Percentiles rank a stretch among this genome's conserved stretches.
Evolutionary conservation across 1,284 basidiomycete genomes (phyloP).

Genomic region (Thecaphora thlaspeos): DNA sequence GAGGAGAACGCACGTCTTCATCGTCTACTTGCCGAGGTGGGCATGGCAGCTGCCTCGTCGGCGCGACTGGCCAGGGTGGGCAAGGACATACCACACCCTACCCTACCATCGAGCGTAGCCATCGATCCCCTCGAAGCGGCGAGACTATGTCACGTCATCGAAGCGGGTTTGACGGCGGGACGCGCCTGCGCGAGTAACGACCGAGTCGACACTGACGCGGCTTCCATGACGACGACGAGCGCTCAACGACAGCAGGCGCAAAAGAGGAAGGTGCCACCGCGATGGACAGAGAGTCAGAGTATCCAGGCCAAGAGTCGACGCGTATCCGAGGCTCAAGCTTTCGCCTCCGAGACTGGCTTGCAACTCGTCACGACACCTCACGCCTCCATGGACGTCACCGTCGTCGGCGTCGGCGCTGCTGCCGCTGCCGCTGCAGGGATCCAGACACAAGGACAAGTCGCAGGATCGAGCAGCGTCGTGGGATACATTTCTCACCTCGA

Average conservation of each 20-base stretch:
- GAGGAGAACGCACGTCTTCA: slow-evolving; percentile 13
- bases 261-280: no score
- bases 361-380: no score
- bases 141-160: not conserved
- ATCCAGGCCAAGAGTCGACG: slow-evolving; percentile 19
- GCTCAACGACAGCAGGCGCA: no score
- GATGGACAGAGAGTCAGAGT: slow-evolving; percentile 13
- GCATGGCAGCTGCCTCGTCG: slow-evolving; percentile 11
- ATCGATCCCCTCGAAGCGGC: not conserved
- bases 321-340: slow-evolving; percentile 13
- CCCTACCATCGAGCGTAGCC: not conserved
- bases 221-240: no score
- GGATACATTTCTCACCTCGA: no score
- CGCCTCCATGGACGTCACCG: not conserved
- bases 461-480: no score
- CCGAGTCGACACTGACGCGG: no score
- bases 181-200: no score
- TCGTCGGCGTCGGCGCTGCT: no score
- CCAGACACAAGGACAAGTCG: no score
- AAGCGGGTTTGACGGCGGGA: not conserved
- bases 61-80: slow-evolving; percentile 8
- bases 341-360: not conserved
- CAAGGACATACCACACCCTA: slow-evolving; percentile 1
- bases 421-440: no score
- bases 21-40: slow-evolving; percentile 7